A percentile compares a stretch with the other conserved stretches of the same genome.
phyloP scores from a whole-genome alignment of 1,284 basidiomycete genomes.

The Ganoderma lucidum region DNA sequence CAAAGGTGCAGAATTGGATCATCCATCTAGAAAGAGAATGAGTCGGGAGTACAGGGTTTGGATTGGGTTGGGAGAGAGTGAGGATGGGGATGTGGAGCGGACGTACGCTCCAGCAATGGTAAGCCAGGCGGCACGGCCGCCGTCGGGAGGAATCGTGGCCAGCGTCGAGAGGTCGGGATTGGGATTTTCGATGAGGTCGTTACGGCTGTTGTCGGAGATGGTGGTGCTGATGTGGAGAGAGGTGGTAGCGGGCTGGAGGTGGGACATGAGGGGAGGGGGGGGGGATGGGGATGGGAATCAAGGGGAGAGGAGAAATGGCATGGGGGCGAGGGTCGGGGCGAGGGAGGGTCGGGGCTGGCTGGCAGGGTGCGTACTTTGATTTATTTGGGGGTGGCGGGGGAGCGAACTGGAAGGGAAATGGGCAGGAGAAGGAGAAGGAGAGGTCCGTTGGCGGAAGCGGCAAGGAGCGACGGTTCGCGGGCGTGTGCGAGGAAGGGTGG shows the following conservation, averaged over 20 bases:
- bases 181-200: constrained; percentile 26
- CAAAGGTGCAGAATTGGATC: constrained; percentile 33
- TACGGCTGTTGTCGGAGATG: constrained; percentile 25
- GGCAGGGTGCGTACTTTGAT: not conserved
- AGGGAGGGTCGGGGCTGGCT: not conserved
- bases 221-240: constrained; percentile 20
- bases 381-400: not conserved
- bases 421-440: not conserved
- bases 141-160: constrained; percentile 22
- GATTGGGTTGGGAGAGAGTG: not conserved
- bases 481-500: not conserved
- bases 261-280: not conserved
- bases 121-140: constrained; percentile 28
- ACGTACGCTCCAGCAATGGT: constrained; percentile 33
- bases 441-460: not conserved
- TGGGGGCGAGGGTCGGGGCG: not conserved
- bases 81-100: too few relatives aligned
- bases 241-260: constrained; percentile 9
- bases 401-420: not conserved
- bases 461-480: not conserved
- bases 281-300: not conserved
- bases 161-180: constrained; percentile 1
- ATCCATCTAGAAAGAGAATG: constrained; percentile 24
- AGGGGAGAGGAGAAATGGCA: constrained; percentile 8
- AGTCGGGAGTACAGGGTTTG: not conserved